Conservation (phyloP, 2,329 filamentous ascomycete species). For the Pestalotiopsis sp. region DNA sequence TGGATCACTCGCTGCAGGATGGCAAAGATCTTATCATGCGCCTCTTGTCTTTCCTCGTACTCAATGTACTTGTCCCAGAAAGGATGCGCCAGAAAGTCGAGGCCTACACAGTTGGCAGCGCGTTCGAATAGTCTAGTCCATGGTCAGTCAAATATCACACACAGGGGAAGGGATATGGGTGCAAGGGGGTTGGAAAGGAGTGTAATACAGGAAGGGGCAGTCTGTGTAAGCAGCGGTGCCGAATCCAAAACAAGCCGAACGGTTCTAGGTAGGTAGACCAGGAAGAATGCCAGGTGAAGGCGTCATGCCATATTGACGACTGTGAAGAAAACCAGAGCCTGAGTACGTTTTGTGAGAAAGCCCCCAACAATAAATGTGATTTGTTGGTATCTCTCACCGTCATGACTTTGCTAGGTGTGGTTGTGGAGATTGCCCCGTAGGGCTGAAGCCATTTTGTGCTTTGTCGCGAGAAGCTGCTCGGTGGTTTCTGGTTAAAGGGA, state of each 20-base stretch:
- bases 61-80: constrained; percentile 99
- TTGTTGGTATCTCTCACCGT: constrained; percentile 75
- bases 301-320: constrained; percentile 39
- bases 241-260: constrained; percentile 44
- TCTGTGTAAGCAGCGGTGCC: constrained; percentile 55
- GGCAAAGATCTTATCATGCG: constrained; percentile 80
- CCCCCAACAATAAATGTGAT: constrained; percentile 57
- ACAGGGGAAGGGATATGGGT: constrained; percentile 25
- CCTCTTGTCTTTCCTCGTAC: constrained; percentile 89
- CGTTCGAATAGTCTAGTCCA: constrained; percentile 87
- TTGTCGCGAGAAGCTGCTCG: constrained; percentile 35
- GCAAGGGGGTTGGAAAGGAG: constrained; percentile 46
- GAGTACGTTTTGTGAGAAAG: constrained; percentile 67
- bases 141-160: constrained; percentile 31
- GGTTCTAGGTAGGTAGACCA: constrained; percentile 27
- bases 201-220: constrained; percentile 64
- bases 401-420: constrained; percentile 40
- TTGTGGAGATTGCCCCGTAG: constrained; percentile 33
- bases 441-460: constrained; percentile 26
- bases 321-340: constrained; percentile 55
- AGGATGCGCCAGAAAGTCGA: constrained; percentile 91
- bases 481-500: constrained; percentile 62
- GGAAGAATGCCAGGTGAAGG: constrained; percentile 45
- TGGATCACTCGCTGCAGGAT: constrained; percentile 82
- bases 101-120: constrained; percentile 78